Conservation (phyloP, 2,329 filamentous ascomycete genomes). For the Paramyrothecium roridum region DNA sequence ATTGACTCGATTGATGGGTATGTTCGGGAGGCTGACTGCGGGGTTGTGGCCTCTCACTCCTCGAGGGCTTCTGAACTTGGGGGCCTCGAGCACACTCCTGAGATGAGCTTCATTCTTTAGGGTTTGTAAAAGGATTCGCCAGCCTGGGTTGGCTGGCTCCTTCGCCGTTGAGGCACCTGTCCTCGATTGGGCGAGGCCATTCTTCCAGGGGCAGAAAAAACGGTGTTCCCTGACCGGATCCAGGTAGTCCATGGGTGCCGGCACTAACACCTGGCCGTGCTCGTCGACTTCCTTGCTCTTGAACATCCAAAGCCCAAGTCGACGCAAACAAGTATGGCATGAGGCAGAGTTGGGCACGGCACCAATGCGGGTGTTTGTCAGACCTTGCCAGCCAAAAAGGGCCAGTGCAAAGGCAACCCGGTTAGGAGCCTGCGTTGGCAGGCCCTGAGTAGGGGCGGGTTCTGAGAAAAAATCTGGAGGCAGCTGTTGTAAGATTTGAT, state of each 20-base stretch:
- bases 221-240: slow-evolving; percentile 72
- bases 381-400: slow-evolving; percentile 73
- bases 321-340: slow-evolving; percentile 83
- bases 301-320: slow-evolving; percentile 93
- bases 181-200: slow-evolving; percentile 55
- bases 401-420: slow-evolving; percentile 65
- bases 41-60: slow-evolving; percentile 13
- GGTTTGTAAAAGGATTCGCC: slow-evolving; percentile 52
- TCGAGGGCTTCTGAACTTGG: slow-evolving; percentile 9
- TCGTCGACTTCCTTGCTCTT: slow-evolving; percentile 66
- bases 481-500: slow-evolving; percentile 46
- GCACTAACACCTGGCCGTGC: slow-evolving; percentile 48
- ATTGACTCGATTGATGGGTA: slow-evolving; percentile 13
- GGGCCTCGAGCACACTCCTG: slow-evolving; percentile 31
- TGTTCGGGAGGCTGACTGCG: not conserved
- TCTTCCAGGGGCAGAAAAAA: slow-evolving; percentile 82
- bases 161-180: slow-evolving; percentile 26
- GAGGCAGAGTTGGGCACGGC: slow-evolving; percentile 69
- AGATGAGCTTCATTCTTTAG: slow-evolving; percentile 58
- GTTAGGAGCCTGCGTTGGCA: slow-evolving; percentile 38
- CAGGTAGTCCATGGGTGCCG: slow-evolving; percentile 62
- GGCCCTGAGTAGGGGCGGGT: slow-evolving; percentile 27
- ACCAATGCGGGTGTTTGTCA: slow-evolving; percentile 50
- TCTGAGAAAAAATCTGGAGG: slow-evolving; percentile 52
- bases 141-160: slow-evolving; percentile 43